Conservation (phyloP, 345 rosid species). For the Kernera saxatilis region DNA sequence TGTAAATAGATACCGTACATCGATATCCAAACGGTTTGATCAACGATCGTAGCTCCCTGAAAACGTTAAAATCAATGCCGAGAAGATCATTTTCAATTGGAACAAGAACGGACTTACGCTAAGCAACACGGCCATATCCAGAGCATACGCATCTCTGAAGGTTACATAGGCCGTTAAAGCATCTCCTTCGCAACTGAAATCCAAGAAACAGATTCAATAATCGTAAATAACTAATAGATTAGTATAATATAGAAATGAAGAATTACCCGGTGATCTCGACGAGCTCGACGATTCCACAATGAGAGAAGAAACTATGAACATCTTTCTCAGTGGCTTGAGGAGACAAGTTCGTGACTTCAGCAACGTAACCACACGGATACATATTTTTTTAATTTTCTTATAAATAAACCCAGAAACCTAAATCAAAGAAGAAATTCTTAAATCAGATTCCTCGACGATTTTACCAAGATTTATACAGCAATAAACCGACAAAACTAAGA, state of each 20-base stretch:
- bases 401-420: constrained; percentile 1
- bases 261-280: constrained; percentile 71
- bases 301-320: constrained; percentile 57
- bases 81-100: neutral
- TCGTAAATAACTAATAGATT: neutral
- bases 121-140: constrained; percentile 83
- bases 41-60: constrained; percentile 83
- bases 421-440: neutral
- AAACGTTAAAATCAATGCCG: constrained; percentile 16
- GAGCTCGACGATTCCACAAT: constrained; percentile 65
- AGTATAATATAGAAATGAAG: neutral
- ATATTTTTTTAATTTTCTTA: constrained; percentile 25
- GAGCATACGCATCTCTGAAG: constrained; percentile 61
- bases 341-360: constrained; percentile 72
- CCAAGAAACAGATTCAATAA: too few relatives aligned
- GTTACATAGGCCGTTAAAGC: constrained; percentile 76
- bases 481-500: neutral
- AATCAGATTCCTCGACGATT: neutral
- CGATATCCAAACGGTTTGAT: constrained; percentile 61
- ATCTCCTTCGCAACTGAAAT: constrained; percentile 52
- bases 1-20: constrained; percentile 50
- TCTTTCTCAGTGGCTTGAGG: constrained; percentile 67
- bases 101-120: constrained; percentile 46
- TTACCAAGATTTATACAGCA: neutral
- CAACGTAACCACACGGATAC: constrained; percentile 71